These are phyloP conservation scores for Lanmaoa pseudosensibilis DNA, from an alignment of 768 basidiomycete species.

Conservation along the genomic window DNA sequence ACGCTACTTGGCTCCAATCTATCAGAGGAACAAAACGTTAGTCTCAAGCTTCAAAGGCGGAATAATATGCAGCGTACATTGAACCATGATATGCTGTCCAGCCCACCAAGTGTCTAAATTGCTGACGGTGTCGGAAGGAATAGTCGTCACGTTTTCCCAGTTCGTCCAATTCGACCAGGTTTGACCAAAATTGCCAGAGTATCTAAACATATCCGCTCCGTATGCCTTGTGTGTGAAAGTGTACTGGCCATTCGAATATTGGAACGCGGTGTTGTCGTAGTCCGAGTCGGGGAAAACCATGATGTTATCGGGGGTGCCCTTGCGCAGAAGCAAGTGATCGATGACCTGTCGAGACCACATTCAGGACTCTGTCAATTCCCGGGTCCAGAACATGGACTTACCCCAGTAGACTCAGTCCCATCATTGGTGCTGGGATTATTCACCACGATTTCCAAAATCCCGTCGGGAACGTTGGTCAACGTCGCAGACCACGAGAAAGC, in stretches of 20 bases:
- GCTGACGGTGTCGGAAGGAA: slow-evolving; percentile 59
- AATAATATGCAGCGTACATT: slow-evolving; percentile 55
- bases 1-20: slow-evolving; percentile 78
- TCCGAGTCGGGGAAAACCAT: slow-evolving; percentile 87
- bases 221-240: slow-evolving; percentile 78
- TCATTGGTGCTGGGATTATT: slow-evolving; percentile 49
- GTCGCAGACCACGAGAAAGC: slow-evolving; percentile 76
- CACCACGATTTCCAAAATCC: slow-evolving; percentile 73
- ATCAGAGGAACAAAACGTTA: slow-evolving; percentile 3
- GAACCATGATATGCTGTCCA: slow-evolving; percentile 84
- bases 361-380: neutral
- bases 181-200: slow-evolving; percentile 82
- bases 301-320: slow-evolving; percentile 71
- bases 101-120: slow-evolving; percentile 60
- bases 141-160: slow-evolving; percentile 73
- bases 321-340: slow-evolving; percentile 80
- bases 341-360: slow-evolving; percentile 41
- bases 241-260: slow-evolving; percentile 61
- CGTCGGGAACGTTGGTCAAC: slow-evolving; percentile 74
- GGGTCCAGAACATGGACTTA: slow-evolving; percentile 35
- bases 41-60: neutral
- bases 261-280: slow-evolving; percentile 64
- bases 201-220: slow-evolving; percentile 86
- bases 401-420: slow-evolving; percentile 52
- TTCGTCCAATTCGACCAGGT: slow-evolving; percentile 80